phyloP scores from a whole-genome alignment of 768 basidiomycete genomes.

The Tremella yokohamensis region DNA sequence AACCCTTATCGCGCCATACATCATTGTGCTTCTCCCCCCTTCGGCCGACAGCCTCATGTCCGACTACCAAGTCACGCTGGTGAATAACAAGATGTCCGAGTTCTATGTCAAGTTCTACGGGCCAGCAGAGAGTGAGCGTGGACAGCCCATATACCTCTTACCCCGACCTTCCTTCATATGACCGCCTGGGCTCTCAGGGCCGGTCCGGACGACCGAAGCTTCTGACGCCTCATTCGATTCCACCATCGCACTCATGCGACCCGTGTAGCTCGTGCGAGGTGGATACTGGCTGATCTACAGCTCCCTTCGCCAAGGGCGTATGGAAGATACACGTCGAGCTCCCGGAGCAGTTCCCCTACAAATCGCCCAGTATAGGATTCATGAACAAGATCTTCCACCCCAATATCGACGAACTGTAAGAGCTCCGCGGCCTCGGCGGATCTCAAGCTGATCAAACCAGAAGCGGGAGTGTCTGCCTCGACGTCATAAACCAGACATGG shows the following conservation, averaged over 20 bases:
- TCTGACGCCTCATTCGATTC: too few species aligned
- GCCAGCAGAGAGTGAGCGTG: slow-evolving; percentile 83
- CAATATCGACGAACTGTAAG: slow-evolving; percentile 97
- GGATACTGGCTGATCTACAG: slow-evolving; percentile 53
- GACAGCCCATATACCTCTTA: background rate
- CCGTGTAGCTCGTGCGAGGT: background rate
- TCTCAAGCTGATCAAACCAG: slow-evolving; percentile 53
- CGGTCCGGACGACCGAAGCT: too few species aligned
- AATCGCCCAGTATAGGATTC: slow-evolving; percentile 97
- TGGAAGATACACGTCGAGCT: slow-evolving; percentile 99
- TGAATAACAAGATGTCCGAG: slow-evolving; percentile 98
- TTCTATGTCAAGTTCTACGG: slow-evolving; percentile 96
- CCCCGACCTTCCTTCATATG: slow-evolving; percentile 4
- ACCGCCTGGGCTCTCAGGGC: too few species aligned
- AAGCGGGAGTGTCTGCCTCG: slow-evolving; percentile 95
- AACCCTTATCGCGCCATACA: background rate
- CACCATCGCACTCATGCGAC: too few species aligned
- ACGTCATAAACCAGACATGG: slow-evolving; percentile 99
- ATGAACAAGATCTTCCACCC: slow-evolving; percentile 99
- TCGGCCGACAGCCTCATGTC: slow-evolving; percentile 75
- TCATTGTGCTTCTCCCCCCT: background rate
- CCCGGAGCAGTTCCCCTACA: slow-evolving; percentile 97
- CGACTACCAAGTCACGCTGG: slow-evolving; percentile 94
- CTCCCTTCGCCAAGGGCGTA: slow-evolving; percentile 93
- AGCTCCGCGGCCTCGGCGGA: slow-evolving; percentile 15